These are phyloP conservation scores for Backusella australiensis DNA, from an alignment of 192 early-diverging fungal genomes.

Conservation along the genomic window DNA sequence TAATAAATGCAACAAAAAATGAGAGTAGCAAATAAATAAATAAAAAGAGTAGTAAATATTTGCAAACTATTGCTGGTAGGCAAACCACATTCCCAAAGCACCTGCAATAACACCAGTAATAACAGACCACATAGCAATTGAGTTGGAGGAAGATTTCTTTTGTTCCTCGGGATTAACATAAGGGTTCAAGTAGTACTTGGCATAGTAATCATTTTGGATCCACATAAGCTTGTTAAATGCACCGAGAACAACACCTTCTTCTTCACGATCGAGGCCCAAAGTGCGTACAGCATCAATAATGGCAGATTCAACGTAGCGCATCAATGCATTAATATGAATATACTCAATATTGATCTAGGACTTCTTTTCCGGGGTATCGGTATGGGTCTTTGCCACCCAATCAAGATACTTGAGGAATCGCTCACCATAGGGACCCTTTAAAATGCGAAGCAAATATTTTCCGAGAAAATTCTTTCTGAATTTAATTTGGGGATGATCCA, in stretches of 20 bases:
- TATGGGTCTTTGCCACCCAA: constrained; percentile 80
- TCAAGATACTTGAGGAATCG: constrained; percentile 71
- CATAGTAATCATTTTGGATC: constrained; percentile 84
- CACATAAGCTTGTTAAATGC: constrained; percentile 82
- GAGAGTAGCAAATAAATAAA: neutral
- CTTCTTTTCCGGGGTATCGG: constrained; percentile 67
- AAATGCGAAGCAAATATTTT: constrained; percentile 67
- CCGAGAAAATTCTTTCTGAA: constrained; percentile 75
- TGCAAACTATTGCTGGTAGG: neutral
- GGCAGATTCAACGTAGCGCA: constrained; percentile 63
- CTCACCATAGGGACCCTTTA: constrained; percentile 46
- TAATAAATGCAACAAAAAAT: neutral
- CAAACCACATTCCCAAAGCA: neutral
- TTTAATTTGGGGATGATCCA: constrained; percentile 65
- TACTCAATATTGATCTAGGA: constrained; percentile 79
- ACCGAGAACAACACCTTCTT: constrained; percentile 49
- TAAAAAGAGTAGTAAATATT: neutral
- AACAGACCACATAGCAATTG: constrained; percentile 5
- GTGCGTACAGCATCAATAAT: constrained; percentile 54
- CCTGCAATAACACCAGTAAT: constrained; percentile 15
- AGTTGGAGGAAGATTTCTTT: neutral
- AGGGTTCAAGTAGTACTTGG: constrained; percentile 62
- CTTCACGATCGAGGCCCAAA: constrained; percentile 50
- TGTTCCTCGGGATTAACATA: neutral
- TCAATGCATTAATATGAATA: constrained; percentile 76